Percentiles rank a stretch among this genome's conserved stretches.
These are phyloP conservation scores for Neurospora hispaniola DNA, from an alignment of 495 filamentous ascomycete genomes.

Conservation along the genomic window DNA sequence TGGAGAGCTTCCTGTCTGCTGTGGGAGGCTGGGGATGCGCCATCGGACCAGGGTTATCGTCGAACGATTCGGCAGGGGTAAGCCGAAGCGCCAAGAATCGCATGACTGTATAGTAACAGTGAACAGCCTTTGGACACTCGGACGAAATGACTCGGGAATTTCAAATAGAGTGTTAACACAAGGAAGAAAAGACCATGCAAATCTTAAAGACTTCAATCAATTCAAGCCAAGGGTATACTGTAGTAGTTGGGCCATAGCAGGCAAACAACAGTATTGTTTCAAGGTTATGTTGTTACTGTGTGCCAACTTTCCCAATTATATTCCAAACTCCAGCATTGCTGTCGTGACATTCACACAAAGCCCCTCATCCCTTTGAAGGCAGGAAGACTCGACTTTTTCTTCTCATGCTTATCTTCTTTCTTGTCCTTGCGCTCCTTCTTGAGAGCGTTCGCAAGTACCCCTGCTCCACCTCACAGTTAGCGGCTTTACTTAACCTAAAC, in stretches of 20 bases:
- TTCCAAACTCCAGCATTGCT: not conserved
- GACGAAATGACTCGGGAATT: not conserved
- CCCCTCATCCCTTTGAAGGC: conserved; percentile 43
- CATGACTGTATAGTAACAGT: not conserved
- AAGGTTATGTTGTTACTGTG: not conserved
- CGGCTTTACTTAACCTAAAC: conserved; percentile 5
- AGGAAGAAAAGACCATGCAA: not conserved
- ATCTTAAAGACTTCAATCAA: not conserved
- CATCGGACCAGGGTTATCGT: not conserved
- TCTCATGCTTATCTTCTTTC: conserved; percentile 37
- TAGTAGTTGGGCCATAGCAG: not conserved
- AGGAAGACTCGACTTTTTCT: conserved; percentile 32
- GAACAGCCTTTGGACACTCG: not conserved
- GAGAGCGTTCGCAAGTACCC: conserved; percentile 46
- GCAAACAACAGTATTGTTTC: not conserved
- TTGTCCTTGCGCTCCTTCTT: conserved; percentile 44
- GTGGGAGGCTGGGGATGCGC: not conserved
- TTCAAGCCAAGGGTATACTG: not conserved
- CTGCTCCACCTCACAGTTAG: conserved; percentile 27
- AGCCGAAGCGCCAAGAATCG: not conserved
- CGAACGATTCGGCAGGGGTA: not conserved
- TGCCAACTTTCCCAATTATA: not conserved
- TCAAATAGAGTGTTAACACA: not conserved
- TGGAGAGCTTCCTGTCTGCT: not conserved
- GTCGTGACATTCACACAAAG: conserved; percentile 26